These are phyloP conservation scores for Alternaria gaisen DNA, from an alignment of 2,329 filamentous ascomycete species.

Conservation along the genomic window DNA sequence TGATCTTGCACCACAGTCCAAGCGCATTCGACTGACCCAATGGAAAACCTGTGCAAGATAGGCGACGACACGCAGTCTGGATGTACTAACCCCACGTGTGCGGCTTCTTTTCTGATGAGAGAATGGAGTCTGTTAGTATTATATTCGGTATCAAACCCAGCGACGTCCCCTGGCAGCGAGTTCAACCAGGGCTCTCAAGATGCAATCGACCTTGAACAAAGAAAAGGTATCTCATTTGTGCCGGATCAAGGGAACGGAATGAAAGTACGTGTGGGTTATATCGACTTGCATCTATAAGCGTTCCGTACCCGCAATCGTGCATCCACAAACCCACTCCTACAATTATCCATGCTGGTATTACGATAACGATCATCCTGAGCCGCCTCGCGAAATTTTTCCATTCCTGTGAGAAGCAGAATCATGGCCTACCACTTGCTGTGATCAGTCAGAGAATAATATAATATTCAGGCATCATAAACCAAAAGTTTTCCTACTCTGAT, in stretches of 20 bases:
- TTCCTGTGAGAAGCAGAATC: background rate
- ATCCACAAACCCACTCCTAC: background rate
- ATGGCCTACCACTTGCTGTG: background rate
- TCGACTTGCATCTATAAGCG: background rate
- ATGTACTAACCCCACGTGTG: slow-evolving; percentile 6
- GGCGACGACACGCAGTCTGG: slow-evolving; percentile 6
- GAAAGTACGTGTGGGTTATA: background rate
- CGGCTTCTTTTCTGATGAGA: background rate
- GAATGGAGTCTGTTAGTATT: background rate
- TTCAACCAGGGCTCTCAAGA: background rate
- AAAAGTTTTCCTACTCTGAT: background rate
- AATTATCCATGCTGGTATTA: background rate
- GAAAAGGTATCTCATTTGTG: background rate
- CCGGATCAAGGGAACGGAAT: background rate
- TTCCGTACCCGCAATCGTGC: slow-evolving; percentile 1
- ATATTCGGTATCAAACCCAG: background rate
- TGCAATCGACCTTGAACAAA: background rate
- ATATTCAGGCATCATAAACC: background rate
- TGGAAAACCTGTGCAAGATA: slow-evolving; percentile 1
- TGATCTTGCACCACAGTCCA: background rate
- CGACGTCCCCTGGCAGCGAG: background rate
- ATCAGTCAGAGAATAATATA: background rate
- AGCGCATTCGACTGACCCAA: background rate
- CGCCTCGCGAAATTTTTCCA: background rate
- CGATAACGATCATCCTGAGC: background rate